These are phyloP conservation scores for Dactylellina cionopaga DNA, from an alignment of 2,329 filamentous ascomycete genomes.

Conservation along the genomic window DNA sequence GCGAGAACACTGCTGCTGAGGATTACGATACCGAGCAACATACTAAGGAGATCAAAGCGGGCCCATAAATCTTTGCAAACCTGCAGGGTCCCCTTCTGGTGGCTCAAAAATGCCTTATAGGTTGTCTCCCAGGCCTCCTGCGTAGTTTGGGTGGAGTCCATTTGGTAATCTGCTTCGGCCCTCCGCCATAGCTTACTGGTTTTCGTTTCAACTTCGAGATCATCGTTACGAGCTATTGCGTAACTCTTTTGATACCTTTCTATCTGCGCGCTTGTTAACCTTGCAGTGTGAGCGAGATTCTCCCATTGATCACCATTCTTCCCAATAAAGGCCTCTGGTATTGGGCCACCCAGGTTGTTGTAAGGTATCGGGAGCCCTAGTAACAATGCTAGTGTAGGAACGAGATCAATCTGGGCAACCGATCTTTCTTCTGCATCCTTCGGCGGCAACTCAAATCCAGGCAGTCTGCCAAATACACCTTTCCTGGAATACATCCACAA, in stretches of 20 bases:
- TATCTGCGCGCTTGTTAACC: slow-evolving; percentile 83
- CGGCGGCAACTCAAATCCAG: slow-evolving; percentile 66
- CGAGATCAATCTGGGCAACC: slow-evolving; percentile 89
- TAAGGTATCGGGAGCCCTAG: slow-evolving; percentile 93
- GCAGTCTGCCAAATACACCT: slow-evolving; percentile 77
- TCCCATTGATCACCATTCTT: slow-evolving; percentile 74
- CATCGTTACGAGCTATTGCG: slow-evolving; percentile 74
- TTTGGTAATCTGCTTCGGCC: slow-evolving; percentile 66
- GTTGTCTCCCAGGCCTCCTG: slow-evolving; percentile 59
- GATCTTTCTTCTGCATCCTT: slow-evolving; percentile 72
- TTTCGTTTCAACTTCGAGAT: slow-evolving; percentile 69
- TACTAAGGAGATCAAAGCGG: slow-evolving; percentile 85
- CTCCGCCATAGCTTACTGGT: slow-evolving; percentile 70
- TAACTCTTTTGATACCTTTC: slow-evolving; percentile 89
- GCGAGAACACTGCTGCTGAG: slow-evolving; percentile 74
- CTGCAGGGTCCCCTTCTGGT: slow-evolving; percentile 79
- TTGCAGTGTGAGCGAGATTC: slow-evolving; percentile 79
- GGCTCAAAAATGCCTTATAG: slow-evolving; percentile 72
- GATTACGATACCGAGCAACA: slow-evolving; percentile 80
- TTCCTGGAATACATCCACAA: slow-evolving; percentile 98
- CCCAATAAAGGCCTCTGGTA: slow-evolving; percentile 90
- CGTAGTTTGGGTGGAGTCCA: background rate
- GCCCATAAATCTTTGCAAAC: slow-evolving; percentile 90
- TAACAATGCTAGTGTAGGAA: slow-evolving; percentile 87
- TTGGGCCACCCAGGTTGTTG: slow-evolving; percentile 92